Conservation (phyloP, 768 basidiomycete species). For the Collybia nuda region DNA sequence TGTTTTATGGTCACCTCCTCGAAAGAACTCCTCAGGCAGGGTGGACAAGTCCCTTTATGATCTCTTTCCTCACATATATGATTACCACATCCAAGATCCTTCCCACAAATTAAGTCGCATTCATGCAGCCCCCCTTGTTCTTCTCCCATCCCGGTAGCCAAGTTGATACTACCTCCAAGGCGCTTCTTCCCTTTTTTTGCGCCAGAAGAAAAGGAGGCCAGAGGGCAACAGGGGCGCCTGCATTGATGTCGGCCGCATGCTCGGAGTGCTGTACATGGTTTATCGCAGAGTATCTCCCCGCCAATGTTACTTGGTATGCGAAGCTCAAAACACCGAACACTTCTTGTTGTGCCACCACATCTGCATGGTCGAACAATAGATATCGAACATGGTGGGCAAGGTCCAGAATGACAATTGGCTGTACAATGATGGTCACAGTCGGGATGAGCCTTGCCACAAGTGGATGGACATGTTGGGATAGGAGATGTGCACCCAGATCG, state of each 20-base stretch:
- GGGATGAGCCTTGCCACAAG: constrained; percentile 62
- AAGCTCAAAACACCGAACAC: constrained; percentile 54
- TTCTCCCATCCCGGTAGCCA: constrained; percentile 40
- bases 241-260: constrained; percentile 90
- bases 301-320: constrained; percentile 24
- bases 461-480: constrained; percentile 75
- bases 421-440: constrained; percentile 78
- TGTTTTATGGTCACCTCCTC: constrained; percentile 65
- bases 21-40: constrained; percentile 86
- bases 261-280: constrained; percentile 73
- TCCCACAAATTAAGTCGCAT: constrained; percentile 82
- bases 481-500: constrained; percentile 66
- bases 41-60: constrained; percentile 79
- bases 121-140: constrained; percentile 74
- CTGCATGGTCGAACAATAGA: constrained; percentile 77
- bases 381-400: constrained; percentile 79
- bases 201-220: constrained; percentile 57
- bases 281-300: constrained; percentile 75
- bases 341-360: constrained; percentile 69
- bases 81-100: constrained; percentile 69
- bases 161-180: constrained; percentile 19
- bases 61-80: constrained; percentile 80
- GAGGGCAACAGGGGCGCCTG: constrained; percentile 82
- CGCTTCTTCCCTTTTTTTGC: constrained; percentile 65
- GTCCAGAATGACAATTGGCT: constrained; percentile 68